Conservation (phyloP, 805 yeast species). For the Spencermartinsiella europaea region DNA sequence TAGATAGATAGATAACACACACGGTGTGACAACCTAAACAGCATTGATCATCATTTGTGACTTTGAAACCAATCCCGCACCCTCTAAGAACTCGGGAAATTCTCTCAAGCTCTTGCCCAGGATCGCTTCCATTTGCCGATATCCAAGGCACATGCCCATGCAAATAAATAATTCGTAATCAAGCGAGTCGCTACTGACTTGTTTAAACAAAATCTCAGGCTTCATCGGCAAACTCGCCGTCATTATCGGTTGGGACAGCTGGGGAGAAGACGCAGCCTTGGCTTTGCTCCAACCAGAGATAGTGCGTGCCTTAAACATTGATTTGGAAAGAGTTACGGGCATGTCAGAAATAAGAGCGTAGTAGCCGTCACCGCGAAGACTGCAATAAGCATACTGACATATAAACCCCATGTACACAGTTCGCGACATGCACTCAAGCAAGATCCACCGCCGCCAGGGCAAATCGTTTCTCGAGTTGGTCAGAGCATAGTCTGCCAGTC, state of each 20-base stretch:
- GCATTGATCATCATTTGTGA: no score
- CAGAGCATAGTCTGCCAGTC: background rate
- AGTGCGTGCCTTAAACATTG: background rate
- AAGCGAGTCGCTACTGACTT: background rate
- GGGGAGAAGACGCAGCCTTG: background rate
- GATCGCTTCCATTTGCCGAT: background rate
- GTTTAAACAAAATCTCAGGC: background rate
- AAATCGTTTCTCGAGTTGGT: background rate
- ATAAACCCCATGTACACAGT: background rate
- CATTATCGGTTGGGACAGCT: background rate
- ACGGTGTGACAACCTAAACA: no score
- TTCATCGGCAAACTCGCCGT: background rate
- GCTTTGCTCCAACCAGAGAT: background rate
- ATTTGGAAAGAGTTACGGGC: slow-evolving; percentile 1
- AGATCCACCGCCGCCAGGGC: background rate
- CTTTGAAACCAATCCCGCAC: background rate
- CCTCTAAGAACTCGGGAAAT: background rate
- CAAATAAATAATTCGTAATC: background rate
- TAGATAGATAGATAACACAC: no score
- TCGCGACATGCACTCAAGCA: background rate
- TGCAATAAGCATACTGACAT: background rate
- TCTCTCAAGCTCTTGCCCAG: background rate
- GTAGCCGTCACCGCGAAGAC: background rate
- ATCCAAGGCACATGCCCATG: background rate
- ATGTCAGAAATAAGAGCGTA: slow-evolving; percentile 1